Evolutionary conservation across 352 stramenopile species (phyloP), one percentile per base, ranked within the genome.

Genomic region (Blastocystis sp.): DNA sequence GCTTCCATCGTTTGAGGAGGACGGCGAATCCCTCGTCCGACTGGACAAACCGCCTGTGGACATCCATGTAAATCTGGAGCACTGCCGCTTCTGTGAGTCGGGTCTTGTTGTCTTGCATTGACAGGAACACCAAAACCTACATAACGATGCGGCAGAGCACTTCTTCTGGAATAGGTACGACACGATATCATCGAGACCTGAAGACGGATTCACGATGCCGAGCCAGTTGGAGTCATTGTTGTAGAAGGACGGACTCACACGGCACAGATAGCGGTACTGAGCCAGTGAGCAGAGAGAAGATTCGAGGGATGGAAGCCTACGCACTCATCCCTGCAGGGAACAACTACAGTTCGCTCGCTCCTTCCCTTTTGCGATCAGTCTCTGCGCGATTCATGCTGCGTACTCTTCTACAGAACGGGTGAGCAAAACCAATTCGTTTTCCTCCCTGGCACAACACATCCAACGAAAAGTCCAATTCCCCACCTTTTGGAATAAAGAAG

Each of bases 21-120:
- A 45, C 19, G 10, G 19, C 38, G 43, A 81, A 64, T 65, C 71
- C 71, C 34, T 67, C 60, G 10, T 81, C 71, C 11, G 71, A 64
- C 21, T 45, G 40, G 38, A 81, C 38, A 66, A 52, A 81, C 28
- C 71, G 71, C 41, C 60, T 43, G 34, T 81, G 71, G 65, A 81
- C 41, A 4, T 28, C 34, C 40, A 45, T 38, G 61, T 81, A 81
- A 48, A 81, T 62, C n/a, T 52, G 14, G 19, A 52, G 34, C n/a
- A 17, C 28, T 23, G 65, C 41, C 19, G 21, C 7, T 21, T 81
- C 52, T 14, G 38, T 40, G 9, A 66, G 43, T 3, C 23, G 17
- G 17, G 17, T 65, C 43, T 56, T 56, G 5, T 56, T 7, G 48
- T 17, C 48, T 56, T 17, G 48, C 48, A 56, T 56, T 14, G 14